Conservation (phyloP, 192 early-diverging fungal genomes). For the Coemansia umbellata region DNA sequence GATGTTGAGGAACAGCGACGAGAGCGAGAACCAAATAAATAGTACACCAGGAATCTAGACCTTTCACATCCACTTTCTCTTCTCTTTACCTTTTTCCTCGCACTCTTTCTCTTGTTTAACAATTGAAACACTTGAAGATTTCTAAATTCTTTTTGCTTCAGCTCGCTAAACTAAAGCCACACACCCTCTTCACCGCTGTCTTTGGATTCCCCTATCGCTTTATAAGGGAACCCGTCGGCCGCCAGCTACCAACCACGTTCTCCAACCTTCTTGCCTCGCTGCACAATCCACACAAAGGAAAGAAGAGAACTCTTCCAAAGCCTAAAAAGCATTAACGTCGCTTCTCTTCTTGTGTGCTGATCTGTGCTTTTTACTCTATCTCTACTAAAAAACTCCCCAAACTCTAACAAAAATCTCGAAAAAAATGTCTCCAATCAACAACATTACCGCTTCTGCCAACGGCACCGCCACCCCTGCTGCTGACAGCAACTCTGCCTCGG, state of each 20-base stretch:
- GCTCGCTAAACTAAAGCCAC: constrained; percentile 6
- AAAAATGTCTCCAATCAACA: constrained; percentile 36
- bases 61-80: neutral
- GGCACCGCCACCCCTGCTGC: constrained; percentile 29
- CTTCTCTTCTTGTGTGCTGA: constrained; percentile 29
- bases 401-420: constrained; percentile 4
- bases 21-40: constrained; percentile 28
- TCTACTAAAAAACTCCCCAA: constrained; percentile 13
- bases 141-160: neutral
- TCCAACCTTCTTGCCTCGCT: constrained; percentile 74
- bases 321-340: constrained; percentile 56
- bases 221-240: neutral
- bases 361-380: constrained; percentile 21
- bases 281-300: constrained; percentile 80
- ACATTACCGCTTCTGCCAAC: constrained; percentile 19
- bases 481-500: constrained; percentile 19
- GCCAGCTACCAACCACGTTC: constrained; percentile 51
- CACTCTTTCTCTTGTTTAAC: neutral
- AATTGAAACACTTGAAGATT: too few relatives aligned
- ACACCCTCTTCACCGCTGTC: neutral
- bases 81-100: constrained; percentile 4
- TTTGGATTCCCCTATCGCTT: constrained; percentile 1
- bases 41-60: constrained; percentile 6
- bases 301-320: constrained; percentile 64
- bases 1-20: neutral